phyloP scores from a whole-genome alignment of 441 rosid species.

The Manihot esculenta region DNA sequence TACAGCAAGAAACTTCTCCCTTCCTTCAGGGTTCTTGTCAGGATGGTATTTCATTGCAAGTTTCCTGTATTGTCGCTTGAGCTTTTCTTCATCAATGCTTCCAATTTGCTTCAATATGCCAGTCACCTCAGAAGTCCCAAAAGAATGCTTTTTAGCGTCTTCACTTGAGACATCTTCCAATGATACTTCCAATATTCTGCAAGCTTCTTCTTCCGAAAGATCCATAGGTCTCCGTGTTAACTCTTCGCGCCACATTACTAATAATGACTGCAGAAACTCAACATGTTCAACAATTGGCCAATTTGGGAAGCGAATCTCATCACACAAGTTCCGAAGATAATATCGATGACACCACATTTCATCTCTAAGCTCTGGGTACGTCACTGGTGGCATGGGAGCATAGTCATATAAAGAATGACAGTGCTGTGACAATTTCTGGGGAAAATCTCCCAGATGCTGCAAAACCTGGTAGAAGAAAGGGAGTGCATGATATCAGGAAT shows the following conservation, averaged over 20 bases:
- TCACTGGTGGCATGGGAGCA: constrained; percentile 99
- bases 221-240: constrained; percentile 98
- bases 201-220: constrained; percentile 99
- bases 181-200: constrained; percentile 90
- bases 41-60: constrained; percentile 99
- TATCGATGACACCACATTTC: constrained; percentile 99
- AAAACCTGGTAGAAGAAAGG: constrained; percentile 61
- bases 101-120: constrained; percentile 84
- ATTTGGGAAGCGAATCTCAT: constrained; percentile 93
- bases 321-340: constrained; percentile 94
- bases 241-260: constrained; percentile 99
- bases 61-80: constrained; percentile 98
- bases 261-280: constrained; percentile 92
- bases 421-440: constrained; percentile 97
- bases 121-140: constrained; percentile 58
- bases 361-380: constrained; percentile 98
- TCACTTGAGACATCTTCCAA: constrained; percentile 72
- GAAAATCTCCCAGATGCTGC: constrained; percentile 99
- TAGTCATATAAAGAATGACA: constrained; percentile 93
- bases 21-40: constrained; percentile 99
- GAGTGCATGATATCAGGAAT: constrained; percentile 4
- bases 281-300: constrained; percentile 99
- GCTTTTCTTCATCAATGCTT: constrained; percentile 99
- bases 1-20: constrained; percentile 98
- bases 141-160: constrained; percentile 38